These are phyloP conservation scores for Mortierella alpina DNA, from an alignment of 192 early-diverging fungal genomes.

Conservation along the genomic window DNA sequence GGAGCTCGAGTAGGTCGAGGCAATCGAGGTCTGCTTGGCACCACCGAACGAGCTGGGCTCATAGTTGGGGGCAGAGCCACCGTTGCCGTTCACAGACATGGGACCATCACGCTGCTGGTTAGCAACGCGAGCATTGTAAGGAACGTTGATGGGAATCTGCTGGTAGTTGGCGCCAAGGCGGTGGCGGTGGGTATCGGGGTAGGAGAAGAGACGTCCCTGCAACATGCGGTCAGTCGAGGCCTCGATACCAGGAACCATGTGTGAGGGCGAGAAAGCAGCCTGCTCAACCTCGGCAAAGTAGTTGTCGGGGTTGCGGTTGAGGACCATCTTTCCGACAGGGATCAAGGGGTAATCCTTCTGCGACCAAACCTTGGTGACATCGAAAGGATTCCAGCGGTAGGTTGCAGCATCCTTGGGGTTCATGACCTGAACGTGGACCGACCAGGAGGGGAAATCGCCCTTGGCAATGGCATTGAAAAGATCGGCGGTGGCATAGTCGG, in stretches of 20 bases:
- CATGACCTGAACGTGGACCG: conserved; percentile 72
- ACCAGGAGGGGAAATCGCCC: conserved; percentile 75
- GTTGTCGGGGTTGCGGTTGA: conserved; percentile 79
- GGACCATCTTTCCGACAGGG: conserved; percentile 74
- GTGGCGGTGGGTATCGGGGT: conserved; percentile 77
- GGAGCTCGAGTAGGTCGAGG: conserved; percentile 48
- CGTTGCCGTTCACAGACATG: conserved; percentile 64
- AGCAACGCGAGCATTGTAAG: conserved; percentile 55
- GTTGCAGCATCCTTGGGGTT: conserved; percentile 66
- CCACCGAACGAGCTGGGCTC: conserved; percentile 72
- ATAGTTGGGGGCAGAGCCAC: conserved; percentile 71
- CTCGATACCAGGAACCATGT: conserved; percentile 77
- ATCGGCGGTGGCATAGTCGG: conserved; percentile 73
- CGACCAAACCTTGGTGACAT: conserved; percentile 74
- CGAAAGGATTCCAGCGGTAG: conserved; percentile 73
- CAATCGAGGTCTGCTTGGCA: conserved; percentile 44
- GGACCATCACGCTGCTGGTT: conserved; percentile 79
- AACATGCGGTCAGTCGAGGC: conserved; percentile 75
- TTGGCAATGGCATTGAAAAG: conserved; percentile 71
- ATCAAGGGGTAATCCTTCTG: conserved; percentile 73
- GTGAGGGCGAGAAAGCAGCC: conserved; percentile 75
- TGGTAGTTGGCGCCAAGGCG: conserved; percentile 77
- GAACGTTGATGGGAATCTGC: conserved; percentile 77
- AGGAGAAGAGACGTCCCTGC: conserved; percentile 80
- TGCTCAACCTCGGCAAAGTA: conserved; percentile 84